These are phyloP conservation scores for Sextonia rubra DNA, from an alignment of 164 flowering plant species.

Conservation along the genomic window DNA sequence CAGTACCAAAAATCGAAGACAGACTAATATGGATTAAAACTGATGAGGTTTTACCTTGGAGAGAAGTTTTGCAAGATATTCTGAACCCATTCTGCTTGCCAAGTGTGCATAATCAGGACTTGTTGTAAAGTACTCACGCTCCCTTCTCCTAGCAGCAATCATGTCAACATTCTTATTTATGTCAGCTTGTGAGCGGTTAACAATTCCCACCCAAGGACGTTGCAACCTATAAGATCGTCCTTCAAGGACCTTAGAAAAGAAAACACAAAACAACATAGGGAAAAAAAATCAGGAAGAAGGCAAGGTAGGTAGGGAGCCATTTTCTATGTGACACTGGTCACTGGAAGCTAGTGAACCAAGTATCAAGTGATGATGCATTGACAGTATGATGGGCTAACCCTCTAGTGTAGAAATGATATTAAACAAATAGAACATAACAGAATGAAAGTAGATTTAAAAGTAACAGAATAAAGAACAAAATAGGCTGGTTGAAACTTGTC, in stretches of 20 bases:
- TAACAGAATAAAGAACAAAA: not conserved
- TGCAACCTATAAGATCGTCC: slow-evolving; percentile 66
- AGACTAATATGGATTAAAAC: not conserved
- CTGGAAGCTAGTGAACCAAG: not conserved
- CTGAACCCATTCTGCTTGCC: slow-evolving; percentile 76
- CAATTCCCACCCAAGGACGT: slow-evolving; percentile 91
- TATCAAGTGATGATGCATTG: not conserved
- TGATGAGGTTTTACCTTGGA: slow-evolving; percentile 52
- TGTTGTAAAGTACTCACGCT: slow-evolving; percentile 62
- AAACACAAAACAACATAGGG: not conserved
- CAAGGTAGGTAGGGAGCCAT: not conserved
- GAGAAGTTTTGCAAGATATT: slow-evolving; percentile 71
- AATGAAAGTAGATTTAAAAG: not conserved
- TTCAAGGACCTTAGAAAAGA: slow-evolving; percentile 61
- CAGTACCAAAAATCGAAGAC: not conserved
- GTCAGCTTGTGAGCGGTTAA: slow-evolving; percentile 87
- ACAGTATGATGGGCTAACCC: not conserved
- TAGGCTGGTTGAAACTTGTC: not conserved
- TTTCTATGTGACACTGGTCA: not conserved
- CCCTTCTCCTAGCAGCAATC: slow-evolving; percentile 84
- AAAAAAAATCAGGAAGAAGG: not conserved
- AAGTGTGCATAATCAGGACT: slow-evolving; percentile 73
- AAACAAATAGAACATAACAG: not conserved
- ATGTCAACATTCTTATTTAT: slow-evolving; percentile 82
- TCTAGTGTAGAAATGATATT: not conserved